Base-by-base conservation (phyloP, 2,329 filamentous ascomycete species). In the Coniella vitis region DNA sequence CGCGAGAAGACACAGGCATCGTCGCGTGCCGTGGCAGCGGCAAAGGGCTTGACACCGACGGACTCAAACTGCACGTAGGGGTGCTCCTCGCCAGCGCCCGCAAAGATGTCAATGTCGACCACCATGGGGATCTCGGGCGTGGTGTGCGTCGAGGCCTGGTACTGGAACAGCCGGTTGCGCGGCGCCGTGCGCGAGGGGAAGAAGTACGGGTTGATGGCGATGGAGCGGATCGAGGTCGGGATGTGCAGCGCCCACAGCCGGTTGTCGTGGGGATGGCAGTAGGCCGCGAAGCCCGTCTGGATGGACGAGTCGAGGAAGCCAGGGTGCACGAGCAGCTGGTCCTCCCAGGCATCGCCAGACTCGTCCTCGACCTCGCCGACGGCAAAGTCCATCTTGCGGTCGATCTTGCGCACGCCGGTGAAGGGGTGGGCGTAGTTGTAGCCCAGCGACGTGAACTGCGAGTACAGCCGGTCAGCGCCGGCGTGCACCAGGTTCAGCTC, bases 1-100 rank as follows among this genome's bases (percentile, higher is more conserved):
- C 43, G 43, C 2, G 56, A 49, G 19, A 38, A 38, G 35, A 38
- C n/a, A 25, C 48, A 12, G 36, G 19, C 31, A 37, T 55, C 54
- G 20, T 51, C 47, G n/a, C 32, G 45, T 5, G 42, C 38, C 16
- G 51, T 50, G 12, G 54, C 43, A 17, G 43, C 42, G 13, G 31
- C 29, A 7, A 55, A 17, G 4, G 55, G 44, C 10, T 52, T 53
- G 10, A 56, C 39, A 1, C 31, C 36, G 19, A 57, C 7, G 20
- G 51, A 52, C 16, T 57, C 55, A 16, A 56, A 34, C 22, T 54
- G 56, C 8, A 57, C 25, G 25, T 29, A 29, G 5, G 25, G 25
- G 25, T 29, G 25, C 25, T 5, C 25, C 10, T 29, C 25, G 25
- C 10, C 25, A 29, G 25, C 5, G 25, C 25, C 25, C 25, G 25